Evolutionary conservation across 2,329 filamentous ascomycete genomes (phyloP), one percentile per base, ranked within the genome.

Genomic region (Penicillium sp.): DNA sequence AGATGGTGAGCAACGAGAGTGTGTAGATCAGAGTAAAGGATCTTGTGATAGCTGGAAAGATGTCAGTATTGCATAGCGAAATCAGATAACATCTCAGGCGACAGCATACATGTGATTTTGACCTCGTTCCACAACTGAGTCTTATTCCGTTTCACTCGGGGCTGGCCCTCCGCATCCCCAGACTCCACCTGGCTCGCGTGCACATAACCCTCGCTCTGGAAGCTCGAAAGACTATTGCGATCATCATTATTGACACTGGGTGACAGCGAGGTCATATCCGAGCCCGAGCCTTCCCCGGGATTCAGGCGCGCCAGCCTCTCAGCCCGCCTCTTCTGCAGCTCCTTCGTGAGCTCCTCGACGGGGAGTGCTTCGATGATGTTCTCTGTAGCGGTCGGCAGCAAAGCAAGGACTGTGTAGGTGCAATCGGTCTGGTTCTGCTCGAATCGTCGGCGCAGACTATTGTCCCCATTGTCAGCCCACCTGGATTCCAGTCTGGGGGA

Each of bases 401-500:
- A 83, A 27, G 92, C 93, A n/a, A 97, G 84, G 39, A 97, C 90
- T 32, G 93, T 98, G 69, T 95, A 96, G 42, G 92, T 96, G 74
- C 93, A 98, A 72, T 98, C 93, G 68, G 95, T 92, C 69, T 98
- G 93, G 71, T 98, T 98, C 73, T 98, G 93, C 71, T 97, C 89
- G 74, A 98, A 98, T 66, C 93, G 88, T 51, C 93, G 87, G 44
- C 91, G 90, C 54, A 98, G 81, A 72, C 92, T 97, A 63, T 45
- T 42, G 23, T 25, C 13, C 3, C 25, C 15, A 46, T 45, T 41
- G 54, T 61, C 40, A 61, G 54, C 50, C 25, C 27, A 28, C 27
- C 45, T 32, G 31, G 13, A 40, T 49, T 54, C 43, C 54, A 32
- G 33, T 18, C 33, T 44, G 44, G n/a, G 37, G 23, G 31, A 35